Base-by-base conservation (phyloP, 140 eudicot species). In the Senecio squalidus region DNA sequence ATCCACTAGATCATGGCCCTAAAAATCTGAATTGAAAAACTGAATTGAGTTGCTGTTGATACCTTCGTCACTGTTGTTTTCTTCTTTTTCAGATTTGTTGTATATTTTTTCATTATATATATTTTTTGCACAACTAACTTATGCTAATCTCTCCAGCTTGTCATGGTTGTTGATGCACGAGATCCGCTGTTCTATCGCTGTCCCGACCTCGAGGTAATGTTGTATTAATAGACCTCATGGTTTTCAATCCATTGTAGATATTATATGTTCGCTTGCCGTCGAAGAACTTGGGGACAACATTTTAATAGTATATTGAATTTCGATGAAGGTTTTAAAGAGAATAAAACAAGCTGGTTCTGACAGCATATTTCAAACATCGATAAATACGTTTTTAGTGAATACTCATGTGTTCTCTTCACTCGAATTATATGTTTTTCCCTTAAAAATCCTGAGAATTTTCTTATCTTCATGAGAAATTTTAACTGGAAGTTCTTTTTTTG, bases 131-230 rank as follows among this genome's bases (percentile, higher is more conserved):
- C 30, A 27, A 52, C 39, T 72, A 29, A 55, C 43, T 54, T 54
- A 21, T 67, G 64, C 58, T 23, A 60, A 20, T 25, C 1, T 46
- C 21, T 59, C 31, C 86, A 91, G 98, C 83, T 91, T 71, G 98
- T 91, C 57, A 91, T 81, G 96, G 98, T 91, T 61, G 98, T 91
- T 79, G 98, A 91, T 76, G 96, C 96, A 60, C 81, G 98, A 47
- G 88, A 91, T 74, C 98, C 98, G 6, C 79, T 91, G 57, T 91
- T 91, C 64, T 91, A 91, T 72, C 95, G 96, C 24, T 86, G 98
- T 76, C 96, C 98, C 13, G 98, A 91, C 74, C 91, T 91, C 30
- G 98, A 91, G 98, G 98, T 91, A 89, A 58, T 50, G 4, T 41
- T 62, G 62, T 43, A 24, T n/a, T 50, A 4, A 55, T 26, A 38